Evolutionary conservation across 2,329 filamentous ascomycete species (phyloP).

Genomic region (Paraphaeosphaeria sporulosa): DNA sequence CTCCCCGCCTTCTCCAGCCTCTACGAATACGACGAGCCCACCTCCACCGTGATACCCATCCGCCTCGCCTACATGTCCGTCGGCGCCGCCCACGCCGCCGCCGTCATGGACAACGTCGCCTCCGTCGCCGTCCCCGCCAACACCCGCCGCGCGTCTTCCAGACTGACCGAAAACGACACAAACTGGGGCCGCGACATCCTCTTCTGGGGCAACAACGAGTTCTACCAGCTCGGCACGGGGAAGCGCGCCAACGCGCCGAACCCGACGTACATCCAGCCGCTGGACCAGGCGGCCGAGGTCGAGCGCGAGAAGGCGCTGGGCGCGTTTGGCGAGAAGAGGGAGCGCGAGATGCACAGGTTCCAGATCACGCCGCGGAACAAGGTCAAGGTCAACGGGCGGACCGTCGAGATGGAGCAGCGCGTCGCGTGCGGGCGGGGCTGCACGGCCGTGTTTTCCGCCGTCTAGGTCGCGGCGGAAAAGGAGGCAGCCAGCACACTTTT

Average conservation of each 20-base stretch:
- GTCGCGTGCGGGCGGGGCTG: conserved; percentile 86
- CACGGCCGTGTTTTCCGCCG: conserved; percentile 80
- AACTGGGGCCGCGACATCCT: conserved; percentile 90
- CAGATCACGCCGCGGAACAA: conserved; percentile 81
- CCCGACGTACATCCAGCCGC: conserved; percentile 79
- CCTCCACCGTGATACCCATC: conserved; percentile 75
- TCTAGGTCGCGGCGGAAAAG: conserved; percentile 20
- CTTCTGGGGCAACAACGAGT: conserved; percentile 95
- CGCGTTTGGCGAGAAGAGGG: conserved; percentile 47
- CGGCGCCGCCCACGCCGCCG: conserved; percentile 81
- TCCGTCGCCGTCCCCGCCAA: conserved; percentile 64
- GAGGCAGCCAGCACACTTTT: no score
- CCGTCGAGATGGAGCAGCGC: conserved; percentile 80
- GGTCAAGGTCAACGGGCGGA: conserved; percentile 73
- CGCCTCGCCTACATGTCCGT: conserved; percentile 75
- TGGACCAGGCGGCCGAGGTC: conserved; percentile 69
- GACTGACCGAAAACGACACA: conserved; percentile 68
- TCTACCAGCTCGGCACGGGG: conserved; percentile 90
- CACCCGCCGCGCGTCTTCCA: conserved; percentile 36
- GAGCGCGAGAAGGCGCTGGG: conserved; percentile 31
- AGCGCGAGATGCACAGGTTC: conserved; percentile 75
- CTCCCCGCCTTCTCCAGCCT: conserved; percentile 84
- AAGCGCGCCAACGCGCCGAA: conserved; percentile 80
- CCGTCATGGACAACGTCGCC: conserved; percentile 83
- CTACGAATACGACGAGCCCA: conserved; percentile 83